These are phyloP conservation scores for Aegilops bicornis DNA, from an alignment of 176 grass and related monocot species.

Conservation along the genomic window DNA sequence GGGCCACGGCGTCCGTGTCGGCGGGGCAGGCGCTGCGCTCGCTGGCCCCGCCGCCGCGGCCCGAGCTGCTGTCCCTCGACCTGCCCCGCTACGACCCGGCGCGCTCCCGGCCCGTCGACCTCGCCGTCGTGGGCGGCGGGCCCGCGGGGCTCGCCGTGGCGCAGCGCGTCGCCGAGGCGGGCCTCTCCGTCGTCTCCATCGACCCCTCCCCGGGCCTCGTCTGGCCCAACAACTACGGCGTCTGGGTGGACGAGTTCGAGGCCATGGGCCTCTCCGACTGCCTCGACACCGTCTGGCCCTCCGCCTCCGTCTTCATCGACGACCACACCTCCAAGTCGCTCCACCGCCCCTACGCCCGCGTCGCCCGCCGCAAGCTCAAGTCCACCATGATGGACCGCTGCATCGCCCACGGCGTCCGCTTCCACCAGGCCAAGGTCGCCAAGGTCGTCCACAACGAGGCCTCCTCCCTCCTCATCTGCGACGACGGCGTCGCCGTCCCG, in stretches of 20 bases:
- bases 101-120: conserved; percentile 58
- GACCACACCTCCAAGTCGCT: conserved; percentile 54
- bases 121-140: conserved; percentile 82
- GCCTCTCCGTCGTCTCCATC: conserved; percentile 82
- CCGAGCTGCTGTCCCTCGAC: conserved; percentile 65
- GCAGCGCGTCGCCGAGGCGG: conserved; percentile 84
- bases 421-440: conserved; percentile 81
- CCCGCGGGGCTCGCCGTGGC: conserved; percentile 86
- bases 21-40: conserved; percentile 43
- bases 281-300: conserved; percentile 76
- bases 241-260: conserved; percentile 97
- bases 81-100: conserved; percentile 84
- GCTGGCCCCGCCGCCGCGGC: conserved; percentile 47
- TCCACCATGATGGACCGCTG: conserved; percentile 88
- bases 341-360: conserved; percentile 65
- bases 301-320: conserved; percentile 65
- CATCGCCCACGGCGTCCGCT: conserved; percentile 59
- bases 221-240: conserved; percentile 96
- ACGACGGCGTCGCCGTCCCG: conserved; percentile 72
- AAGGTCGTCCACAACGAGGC: conserved; percentile 67
- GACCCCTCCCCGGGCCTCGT: conserved; percentile 75
- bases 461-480: conserved; percentile 74
- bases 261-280: conserved; percentile 87
- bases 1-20: conserved; percentile 21
- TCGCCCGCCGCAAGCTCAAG: conserved; percentile 86